Percentiles rank a stretch among this genome's conserved stretches.
Conservation (phyloP, 805 yeast genomes). For the Metschnikowia lachancei region DNA sequence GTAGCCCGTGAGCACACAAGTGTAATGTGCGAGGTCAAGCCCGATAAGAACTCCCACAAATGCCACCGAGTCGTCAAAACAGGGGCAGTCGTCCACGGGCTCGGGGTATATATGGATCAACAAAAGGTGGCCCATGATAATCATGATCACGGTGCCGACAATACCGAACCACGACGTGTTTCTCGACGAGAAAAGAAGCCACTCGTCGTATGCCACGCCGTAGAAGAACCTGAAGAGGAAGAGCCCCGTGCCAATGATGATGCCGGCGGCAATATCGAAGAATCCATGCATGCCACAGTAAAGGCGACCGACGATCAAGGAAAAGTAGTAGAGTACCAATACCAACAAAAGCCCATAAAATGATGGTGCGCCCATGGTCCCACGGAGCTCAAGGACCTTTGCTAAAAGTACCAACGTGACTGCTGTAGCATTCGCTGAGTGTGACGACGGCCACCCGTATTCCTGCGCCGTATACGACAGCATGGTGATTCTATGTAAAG, state of each 20-base stretch:
- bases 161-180: slow-evolving; percentile 21
- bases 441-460: slow-evolving; percentile 93
- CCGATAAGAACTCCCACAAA: slow-evolving; percentile 87
- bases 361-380: slow-evolving; percentile 4
- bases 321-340: slow-evolving; percentile 50
- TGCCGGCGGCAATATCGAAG: slow-evolving; percentile 69
- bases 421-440: slow-evolving; percentile 90
- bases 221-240: slow-evolving; percentile 45
- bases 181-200: slow-evolving; percentile 32
- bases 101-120: slow-evolving; percentile 69
- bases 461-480: slow-evolving; percentile 88
- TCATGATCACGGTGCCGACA: slow-evolving; percentile 33
- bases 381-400: slow-evolving; percentile 17
- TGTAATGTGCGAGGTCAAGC: slow-evolving; percentile 61
- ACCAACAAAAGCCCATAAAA: slow-evolving; percentile 17
- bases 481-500: slow-evolving; percentile 84
- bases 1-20: slow-evolving; percentile 32
- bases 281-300: slow-evolving; percentile 99
- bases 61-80: slow-evolving; percentile 93
- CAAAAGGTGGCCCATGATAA: slow-evolving; percentile 42
- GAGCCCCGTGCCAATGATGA: slow-evolving; percentile 55
- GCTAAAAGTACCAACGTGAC: slow-evolving; percentile 53
- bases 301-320: slow-evolving; percentile 74
- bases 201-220: slow-evolving; percentile 46
- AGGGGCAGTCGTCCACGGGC: slow-evolving; percentile 93